Percentiles rank a stretch among this genome's conserved stretches.
Evolutionary conservation across 768 basidiomycete species (phyloP).

Genomic region (Suillus placidus): DNA sequence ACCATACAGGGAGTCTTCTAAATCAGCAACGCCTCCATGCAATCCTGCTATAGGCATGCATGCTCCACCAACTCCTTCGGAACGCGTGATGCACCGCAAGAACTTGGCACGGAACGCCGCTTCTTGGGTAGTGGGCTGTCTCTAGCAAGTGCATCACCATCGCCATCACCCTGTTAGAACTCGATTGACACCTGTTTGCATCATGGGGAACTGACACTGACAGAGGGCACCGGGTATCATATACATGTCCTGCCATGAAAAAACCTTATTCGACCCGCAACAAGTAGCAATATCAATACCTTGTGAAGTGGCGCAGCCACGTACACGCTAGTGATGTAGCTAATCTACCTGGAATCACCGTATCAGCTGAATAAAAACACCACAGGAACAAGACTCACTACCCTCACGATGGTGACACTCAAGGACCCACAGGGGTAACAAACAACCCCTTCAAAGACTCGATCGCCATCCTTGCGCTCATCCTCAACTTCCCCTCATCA

Average conservation of each 20-base stretch:
- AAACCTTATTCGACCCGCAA: background rate
- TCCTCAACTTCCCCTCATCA: conserved; percentile 26
- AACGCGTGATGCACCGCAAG: background rate
- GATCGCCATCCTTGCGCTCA: conserved; percentile 28
- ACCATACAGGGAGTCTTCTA: background rate
- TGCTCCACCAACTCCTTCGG: background rate
- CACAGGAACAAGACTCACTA: background rate
- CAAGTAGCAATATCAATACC: background rate
- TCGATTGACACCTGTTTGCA: background rate
- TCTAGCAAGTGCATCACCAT: background rate
- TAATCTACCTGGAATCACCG: background rate
- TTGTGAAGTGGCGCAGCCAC: background rate
- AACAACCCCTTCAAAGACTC: conserved; percentile 30
- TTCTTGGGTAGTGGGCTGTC: background rate
- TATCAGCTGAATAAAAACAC: background rate
- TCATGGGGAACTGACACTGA: background rate
- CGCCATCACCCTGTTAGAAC: background rate
- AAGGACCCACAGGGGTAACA: conserved; percentile 1
- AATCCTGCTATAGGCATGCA: background rate
- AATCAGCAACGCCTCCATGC: background rate
- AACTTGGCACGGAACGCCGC: background rate
- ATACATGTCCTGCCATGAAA: background rate
- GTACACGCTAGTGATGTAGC: background rate
- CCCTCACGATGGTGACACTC: background rate
- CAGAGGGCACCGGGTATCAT: background rate